Percentiles rank a stretch among this genome's conserved stretches.
Conservation (phyloP, 73 alveolate genomes). For the Diophrys sp. region DNA sequence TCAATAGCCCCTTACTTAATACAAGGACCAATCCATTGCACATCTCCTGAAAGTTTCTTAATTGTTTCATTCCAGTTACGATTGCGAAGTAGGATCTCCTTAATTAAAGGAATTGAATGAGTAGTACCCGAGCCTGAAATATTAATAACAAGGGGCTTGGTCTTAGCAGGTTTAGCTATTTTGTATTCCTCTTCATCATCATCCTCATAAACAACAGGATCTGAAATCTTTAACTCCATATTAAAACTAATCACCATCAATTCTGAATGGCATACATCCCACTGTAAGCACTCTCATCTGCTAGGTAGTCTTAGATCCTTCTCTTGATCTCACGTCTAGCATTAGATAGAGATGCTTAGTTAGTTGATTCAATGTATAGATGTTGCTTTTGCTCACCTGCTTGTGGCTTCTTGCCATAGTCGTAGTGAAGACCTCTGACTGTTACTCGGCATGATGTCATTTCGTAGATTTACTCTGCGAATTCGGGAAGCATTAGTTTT, state of each 20-base stretch:
- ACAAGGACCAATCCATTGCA: background rate
- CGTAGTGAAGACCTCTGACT: constrained; percentile 81
- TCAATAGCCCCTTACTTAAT: background rate
- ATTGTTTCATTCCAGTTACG: background rate
- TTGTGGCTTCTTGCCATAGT: constrained; percentile 81
- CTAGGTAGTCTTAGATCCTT: background rate
- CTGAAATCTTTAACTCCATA: background rate
- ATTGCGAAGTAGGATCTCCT: background rate
- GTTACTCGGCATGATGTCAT: constrained; percentile 84
- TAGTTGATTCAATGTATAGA: constrained; percentile 80
- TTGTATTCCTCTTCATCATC: background rate
- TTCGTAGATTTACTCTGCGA: constrained; percentile 79
- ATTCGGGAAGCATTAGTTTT: constrained; percentile 83
- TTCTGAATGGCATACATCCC: no score
- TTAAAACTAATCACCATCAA: background rate
- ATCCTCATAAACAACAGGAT: background rate
- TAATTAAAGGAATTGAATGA: background rate
- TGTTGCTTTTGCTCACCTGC: constrained; percentile 87
- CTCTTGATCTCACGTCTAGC: background rate
- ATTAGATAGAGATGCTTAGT: background rate
- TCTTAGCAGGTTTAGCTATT: background rate
- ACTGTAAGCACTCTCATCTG: background rate
- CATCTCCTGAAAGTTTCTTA: background rate
- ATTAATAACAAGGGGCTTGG: no score
- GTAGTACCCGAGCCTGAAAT: background rate